Evolutionary conservation across 2,329 filamentous ascomycete species (phyloP).

Genomic region (Sarocladium kiliense): DNA sequence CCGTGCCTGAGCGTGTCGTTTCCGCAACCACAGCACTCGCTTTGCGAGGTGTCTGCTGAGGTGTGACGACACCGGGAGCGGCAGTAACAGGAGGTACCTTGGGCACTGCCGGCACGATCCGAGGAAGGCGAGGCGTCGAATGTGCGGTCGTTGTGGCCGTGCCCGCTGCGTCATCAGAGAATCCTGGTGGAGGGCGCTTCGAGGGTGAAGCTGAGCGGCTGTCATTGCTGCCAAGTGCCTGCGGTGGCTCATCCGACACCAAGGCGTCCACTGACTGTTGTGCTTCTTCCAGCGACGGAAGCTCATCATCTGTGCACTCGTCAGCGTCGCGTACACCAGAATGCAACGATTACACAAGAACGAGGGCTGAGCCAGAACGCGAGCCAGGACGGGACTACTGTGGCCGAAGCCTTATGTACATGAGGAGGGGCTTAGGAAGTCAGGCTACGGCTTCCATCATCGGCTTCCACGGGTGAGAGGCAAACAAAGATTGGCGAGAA

Average conservation of each 20-base stretch:
- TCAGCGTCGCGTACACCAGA: not conserved
- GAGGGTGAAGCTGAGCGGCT: not conserved
- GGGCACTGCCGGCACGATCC: constrained; percentile 20
- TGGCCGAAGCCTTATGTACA: constrained; percentile 34
- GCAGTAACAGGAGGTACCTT: constrained; percentile 21
- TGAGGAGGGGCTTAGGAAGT: constrained; percentile 26
- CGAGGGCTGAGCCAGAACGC: constrained; percentile 19
- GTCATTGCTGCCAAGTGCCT: constrained; percentile 11
- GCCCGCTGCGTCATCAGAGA: constrained; percentile 19
- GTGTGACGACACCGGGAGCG: constrained; percentile 22
- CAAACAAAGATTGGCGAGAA: constrained; percentile 29
- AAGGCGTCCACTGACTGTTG: constrained; percentile 62
- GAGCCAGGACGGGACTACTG: constrained; percentile 14
- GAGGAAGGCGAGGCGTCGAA: constrained; percentile 11
- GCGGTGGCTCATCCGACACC: constrained; percentile 52
- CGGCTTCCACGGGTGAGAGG: constrained; percentile 48
- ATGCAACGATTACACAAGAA: constrained; percentile 21
- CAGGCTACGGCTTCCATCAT: constrained; percentile 57
- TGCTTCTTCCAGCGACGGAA: constrained; percentile 56
- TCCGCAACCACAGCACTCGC: constrained; percentile 11
- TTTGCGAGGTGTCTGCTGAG: constrained; percentile 28
- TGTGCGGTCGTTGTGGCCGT: constrained; percentile 10
- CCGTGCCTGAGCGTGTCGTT: constrained; percentile 23
- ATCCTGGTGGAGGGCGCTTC: constrained; percentile 23
- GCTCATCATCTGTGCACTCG: constrained; percentile 51